Evolutionary conservation across 371 early-diverging fungal species (phyloP).

Genomic region (Mortierella sp.): DNA sequence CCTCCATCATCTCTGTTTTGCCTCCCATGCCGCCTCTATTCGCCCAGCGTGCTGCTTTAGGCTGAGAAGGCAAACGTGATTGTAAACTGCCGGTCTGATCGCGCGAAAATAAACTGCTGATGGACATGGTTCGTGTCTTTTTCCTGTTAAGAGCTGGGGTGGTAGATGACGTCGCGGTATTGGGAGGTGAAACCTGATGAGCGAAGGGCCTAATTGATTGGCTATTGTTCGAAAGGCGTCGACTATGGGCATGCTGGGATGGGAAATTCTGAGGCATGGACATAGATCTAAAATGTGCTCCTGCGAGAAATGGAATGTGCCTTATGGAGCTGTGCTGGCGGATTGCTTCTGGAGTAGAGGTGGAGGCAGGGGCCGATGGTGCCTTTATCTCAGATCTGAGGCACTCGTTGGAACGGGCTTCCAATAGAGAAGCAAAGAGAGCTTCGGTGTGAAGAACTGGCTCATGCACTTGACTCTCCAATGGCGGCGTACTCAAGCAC

Average conservation of each 20-base stretch:
- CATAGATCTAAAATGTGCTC: constrained; percentile 23
- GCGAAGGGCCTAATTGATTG: neutral
- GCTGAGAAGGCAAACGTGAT: constrained; percentile 11
- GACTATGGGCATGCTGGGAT: neutral
- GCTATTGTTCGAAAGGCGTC: neutral
- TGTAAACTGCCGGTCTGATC: neutral
- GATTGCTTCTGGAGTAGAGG: no score
- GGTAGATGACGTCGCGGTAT: neutral
- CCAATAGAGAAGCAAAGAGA: no score
- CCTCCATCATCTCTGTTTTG: constrained; percentile 50
- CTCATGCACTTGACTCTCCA: no score
- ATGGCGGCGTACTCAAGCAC: no score
- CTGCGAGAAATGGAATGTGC: constrained; percentile 9
- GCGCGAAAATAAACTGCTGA: constrained; percentile 12
- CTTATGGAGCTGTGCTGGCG: neutral
- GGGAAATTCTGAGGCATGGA: constrained; percentile 6
- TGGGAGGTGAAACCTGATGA: neutral
- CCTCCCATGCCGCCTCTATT: constrained; percentile 33
- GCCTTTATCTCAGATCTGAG: neutral
- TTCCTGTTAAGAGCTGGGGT: neutral
- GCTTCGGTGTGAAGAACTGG: no score
- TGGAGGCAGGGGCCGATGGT: neutral
- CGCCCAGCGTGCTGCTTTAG: constrained; percentile 31
- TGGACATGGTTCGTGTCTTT: constrained; percentile 10
- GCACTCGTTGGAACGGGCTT: neutral